Conservation (phyloP, 2,329 filamentous ascomycete species). For the Beauveria caledonica region DNA sequence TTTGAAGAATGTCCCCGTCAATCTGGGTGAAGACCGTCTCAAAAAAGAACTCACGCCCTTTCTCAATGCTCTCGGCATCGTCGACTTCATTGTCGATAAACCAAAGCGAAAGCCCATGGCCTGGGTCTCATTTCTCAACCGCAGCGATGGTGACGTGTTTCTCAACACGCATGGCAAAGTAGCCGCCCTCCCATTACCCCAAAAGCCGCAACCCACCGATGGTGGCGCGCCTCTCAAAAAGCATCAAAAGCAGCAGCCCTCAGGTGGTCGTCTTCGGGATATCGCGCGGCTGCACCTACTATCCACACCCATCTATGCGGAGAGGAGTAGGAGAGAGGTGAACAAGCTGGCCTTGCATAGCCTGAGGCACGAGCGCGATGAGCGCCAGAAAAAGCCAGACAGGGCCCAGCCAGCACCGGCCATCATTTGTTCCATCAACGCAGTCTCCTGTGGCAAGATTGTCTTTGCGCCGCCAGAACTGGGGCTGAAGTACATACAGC, state of each 20-base stretch:
- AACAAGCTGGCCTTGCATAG: conserved; percentile 19
- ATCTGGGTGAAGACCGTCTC: conserved; percentile 31
- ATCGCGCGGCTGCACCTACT: conserved; percentile 25
- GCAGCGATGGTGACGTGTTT: conserved; percentile 33
- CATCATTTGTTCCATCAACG: not conserved
- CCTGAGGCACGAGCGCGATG: conserved; percentile 18
- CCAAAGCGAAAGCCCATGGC: conserved; percentile 24
- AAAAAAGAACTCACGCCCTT: conserved; percentile 29
- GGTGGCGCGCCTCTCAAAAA: conserved; percentile 33
- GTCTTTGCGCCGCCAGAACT: conserved; percentile 20
- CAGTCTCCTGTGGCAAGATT: conserved; percentile 36
- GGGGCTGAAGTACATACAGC: conserved; percentile 36
- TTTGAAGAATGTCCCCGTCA: conserved; percentile 32
- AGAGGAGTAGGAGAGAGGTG: conserved; percentile 25
- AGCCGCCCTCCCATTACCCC: not conserved
- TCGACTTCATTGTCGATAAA: conserved; percentile 37
- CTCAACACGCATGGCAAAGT: conserved; percentile 29
- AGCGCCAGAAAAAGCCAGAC: not conserved
- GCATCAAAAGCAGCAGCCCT: conserved; percentile 16
- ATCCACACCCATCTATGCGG: conserved; percentile 19
- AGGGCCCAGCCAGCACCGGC: not conserved
- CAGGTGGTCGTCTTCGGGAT: conserved; percentile 9
- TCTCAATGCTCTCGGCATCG: conserved; percentile 32
- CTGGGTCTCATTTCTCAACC: conserved; percentile 35
- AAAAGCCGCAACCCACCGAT: conserved; percentile 18